Evolutionary conservation across 1,139 yeast species (phyloP), one percentile per base, ranked within the genome.

Genomic region (Kurtzmaniella quercitrusa): DNA sequence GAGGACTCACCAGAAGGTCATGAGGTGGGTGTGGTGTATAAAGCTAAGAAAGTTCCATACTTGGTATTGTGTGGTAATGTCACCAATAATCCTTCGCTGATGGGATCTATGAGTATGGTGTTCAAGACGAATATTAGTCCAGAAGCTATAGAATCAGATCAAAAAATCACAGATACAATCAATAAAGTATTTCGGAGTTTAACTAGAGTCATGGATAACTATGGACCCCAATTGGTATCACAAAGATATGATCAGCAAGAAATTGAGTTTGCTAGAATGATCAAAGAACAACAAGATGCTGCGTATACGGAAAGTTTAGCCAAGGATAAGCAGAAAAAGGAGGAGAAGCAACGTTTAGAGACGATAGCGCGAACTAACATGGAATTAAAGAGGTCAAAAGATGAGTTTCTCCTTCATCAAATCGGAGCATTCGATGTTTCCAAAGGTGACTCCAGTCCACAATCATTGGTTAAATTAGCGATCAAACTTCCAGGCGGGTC

Each of bases 281-380:
- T 80, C 34, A 75, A 80, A 52, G 74, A 75, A 50, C 76, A 76
- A 50, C 85, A 80, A 52, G 84, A 80, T 50, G 73, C 67, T 40
- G 84, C 84, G 2, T 80, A 77, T 50, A 57, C 65, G 40, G 70
- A 70, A 50, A 77, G 82, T 0, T 59, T 80, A 22, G 64, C 72
- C 36, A 64, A 61, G 33, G 84, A 79, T 54, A 60, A 60, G 39
- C 42, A 60, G 16, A 71, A 71, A 52, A 69, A 67, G 45, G 39
- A 50, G 5, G 63, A 63, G 42, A 66, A 63, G 44, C 62, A 60
- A 42, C 49, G 53, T 18, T 48, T 50, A 35, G 42, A 49, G 26
- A 42, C 44, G 33, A 41, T 42, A 32, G 45, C 50, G 22, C 42
- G 50, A 5, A 51, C 52, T 44, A 47, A 47, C 16, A 44, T 51